Conservation (phyloP, 768 basidiomycete species). For the Calvatia gigantea region DNA sequence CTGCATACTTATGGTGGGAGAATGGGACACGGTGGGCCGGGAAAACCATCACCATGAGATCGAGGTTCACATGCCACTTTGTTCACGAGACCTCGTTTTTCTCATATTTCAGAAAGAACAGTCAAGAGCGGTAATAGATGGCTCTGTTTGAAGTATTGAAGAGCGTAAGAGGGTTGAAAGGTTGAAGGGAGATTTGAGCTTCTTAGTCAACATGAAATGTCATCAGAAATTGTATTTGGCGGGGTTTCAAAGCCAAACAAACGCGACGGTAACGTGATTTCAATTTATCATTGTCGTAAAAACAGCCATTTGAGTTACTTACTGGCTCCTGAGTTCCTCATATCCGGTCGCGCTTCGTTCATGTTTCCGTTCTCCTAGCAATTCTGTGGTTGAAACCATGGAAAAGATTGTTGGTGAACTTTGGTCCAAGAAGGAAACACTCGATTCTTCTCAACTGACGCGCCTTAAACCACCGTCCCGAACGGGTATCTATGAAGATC, state of each 20-base stretch:
- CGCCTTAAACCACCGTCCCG: background rate
- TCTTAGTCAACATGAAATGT: no score
- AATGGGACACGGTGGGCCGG: background rate
- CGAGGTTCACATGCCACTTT: background rate
- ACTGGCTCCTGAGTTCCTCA: no score
- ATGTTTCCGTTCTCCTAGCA: background rate
- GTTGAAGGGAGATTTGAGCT: no score
- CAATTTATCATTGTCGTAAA: background rate
- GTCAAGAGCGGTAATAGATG: no score
- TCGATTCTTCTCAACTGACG: background rate
- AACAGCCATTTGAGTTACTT: no score
- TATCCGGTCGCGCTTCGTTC: background rate
- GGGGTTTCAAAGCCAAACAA: no score
- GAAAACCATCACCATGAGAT: background rate
- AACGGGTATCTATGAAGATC: constrained; percentile 5
- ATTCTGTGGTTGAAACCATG: background rate
- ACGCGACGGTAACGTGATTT: constrained; percentile 8
- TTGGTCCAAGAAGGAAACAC: background rate
- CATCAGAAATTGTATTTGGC: background rate
- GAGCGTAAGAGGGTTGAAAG: no score
- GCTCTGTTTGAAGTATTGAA: no score
- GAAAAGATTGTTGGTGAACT: background rate
- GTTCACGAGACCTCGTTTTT: background rate
- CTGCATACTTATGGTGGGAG: background rate
- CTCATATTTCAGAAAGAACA: background rate